phyloP scores from a whole-genome alignment of 306 rosid species.

The Argentina anserina region DNA sequence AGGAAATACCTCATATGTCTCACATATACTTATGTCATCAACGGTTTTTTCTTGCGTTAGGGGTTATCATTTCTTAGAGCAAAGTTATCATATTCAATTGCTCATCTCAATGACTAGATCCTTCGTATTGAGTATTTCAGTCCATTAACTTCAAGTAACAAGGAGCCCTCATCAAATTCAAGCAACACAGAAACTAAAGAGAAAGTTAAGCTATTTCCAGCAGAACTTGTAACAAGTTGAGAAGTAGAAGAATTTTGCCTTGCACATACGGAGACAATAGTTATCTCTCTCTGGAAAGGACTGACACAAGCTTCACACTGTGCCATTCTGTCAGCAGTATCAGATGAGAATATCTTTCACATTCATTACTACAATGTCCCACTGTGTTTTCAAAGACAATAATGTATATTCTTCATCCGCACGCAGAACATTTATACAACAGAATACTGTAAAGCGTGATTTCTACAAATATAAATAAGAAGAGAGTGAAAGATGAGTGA shows the following conservation, averaged over 20 bases:
- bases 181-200: background rate
- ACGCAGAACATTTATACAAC: background rate
- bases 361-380: background rate
- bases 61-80: background rate
- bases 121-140: no score
- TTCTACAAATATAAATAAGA: conserved; percentile 4
- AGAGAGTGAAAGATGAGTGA: conserved; percentile 17
- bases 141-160: background rate
- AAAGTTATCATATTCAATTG: no score
- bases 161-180: background rate
- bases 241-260: background rate
- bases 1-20: background rate
- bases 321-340: background rate
- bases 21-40: background rate
- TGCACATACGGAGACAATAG: conserved; percentile 3
- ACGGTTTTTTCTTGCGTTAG: background rate
- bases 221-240: background rate
- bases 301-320: background rate
- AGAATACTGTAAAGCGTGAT: conserved; percentile 2
- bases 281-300: background rate
- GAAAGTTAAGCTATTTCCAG: background rate
- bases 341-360: background rate
- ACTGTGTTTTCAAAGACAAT: background rate
- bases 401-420: background rate
- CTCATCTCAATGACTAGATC: no score